Evolutionary conservation across 306 rosid species (phyloP), one percentile per base, ranked within the genome.

Genomic region (Boehmeria nivea): DNA sequence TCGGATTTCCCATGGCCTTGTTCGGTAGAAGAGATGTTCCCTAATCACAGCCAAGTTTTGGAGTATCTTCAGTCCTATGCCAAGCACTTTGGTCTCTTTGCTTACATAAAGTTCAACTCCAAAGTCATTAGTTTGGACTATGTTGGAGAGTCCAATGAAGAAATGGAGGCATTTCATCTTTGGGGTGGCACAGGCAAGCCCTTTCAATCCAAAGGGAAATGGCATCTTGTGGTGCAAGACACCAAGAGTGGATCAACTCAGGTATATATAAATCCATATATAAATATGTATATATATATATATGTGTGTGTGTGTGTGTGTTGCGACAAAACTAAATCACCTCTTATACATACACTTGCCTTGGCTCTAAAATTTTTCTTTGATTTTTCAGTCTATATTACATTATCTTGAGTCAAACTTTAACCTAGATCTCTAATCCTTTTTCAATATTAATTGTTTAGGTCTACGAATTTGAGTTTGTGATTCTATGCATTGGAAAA

Each of bases 1-100:
- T 37, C 61, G 1, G 85, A 82, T 68, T 76, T 78, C 58, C 76
- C 85, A 12, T 82, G 89, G 89, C 76, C 69, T 51, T 70, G 82
- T 69, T 64, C 68, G 0, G 74, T 78, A 0, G 22, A 60, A 21
- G 64, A 71, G 1, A 36, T 38, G 16, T 12, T 22, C 65, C 89
- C 89, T 3, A 60, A n/a, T 44, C 67, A 23, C 53, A 27, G 44
- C 2, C 65, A 76, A 52, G 70, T 82, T 15, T 4, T 73, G 42
- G 49, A 65, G 13, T 78, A 82, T 55, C 54, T 82, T 16, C 40
- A 61, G 20, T 70, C 76, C 15, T 82, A 78, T 44, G 81, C 89
- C 57, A 2, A 66, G 20, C 71, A 72, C 24, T 82, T 72, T 56
- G 66, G 39, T 22, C n/a, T 82, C 12, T 6, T 72, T 52, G 72